Base-by-base conservation (phyloP, 1,139 yeast genomes). In the Wickerhamomyces sp. region DNA sequence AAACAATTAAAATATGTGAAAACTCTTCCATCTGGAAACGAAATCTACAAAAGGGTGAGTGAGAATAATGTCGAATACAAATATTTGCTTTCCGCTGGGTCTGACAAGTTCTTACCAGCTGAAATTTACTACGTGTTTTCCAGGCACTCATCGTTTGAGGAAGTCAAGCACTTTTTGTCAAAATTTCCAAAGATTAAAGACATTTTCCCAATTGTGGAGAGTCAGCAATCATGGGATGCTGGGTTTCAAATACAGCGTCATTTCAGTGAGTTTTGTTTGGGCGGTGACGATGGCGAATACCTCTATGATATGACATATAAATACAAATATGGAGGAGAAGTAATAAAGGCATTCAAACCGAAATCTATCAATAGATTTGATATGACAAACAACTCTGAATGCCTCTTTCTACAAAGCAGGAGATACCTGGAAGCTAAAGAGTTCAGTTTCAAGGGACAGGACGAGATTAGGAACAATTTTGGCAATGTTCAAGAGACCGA, bases 1-100 rank as follows among this genome's bases (percentile, higher is more conserved):
- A 34, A 62, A 18, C 32, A 16, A 6, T 23, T 26, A 5, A 8
- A 19, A 18, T 26, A 19, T 13, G 23, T 13, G 5, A 19, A 26
- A 14, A 14, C 19, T 14, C 12, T 20, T 7, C 19, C 21, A 18
- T 14, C 18, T 13, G 29, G 29, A 8, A 17, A 26, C n/a, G 19
- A 11, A n/a, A 26, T 26, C 7, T 26, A 26, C 12, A 19, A 26
- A 18, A 26, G 29, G 19, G 16, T n/a, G 15, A 12, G 16, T 7
- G 12, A 15, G 6, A n/a, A 22, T 5, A 13, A 19, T n/a, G 4
- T n/a, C 6, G 29, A 18, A 9, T 13, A 18, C 5, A 11, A 19
- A 19, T 26, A 26, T 13, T 13, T 26, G 9, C 16, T 26, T 7
- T 16, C 23, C 5, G 15, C 3, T 5, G 29, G 16, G 5, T 17